phyloP scores from a whole-genome alignment of 768 basidiomycete species.

The Clitopilus hobsonii region DNA sequence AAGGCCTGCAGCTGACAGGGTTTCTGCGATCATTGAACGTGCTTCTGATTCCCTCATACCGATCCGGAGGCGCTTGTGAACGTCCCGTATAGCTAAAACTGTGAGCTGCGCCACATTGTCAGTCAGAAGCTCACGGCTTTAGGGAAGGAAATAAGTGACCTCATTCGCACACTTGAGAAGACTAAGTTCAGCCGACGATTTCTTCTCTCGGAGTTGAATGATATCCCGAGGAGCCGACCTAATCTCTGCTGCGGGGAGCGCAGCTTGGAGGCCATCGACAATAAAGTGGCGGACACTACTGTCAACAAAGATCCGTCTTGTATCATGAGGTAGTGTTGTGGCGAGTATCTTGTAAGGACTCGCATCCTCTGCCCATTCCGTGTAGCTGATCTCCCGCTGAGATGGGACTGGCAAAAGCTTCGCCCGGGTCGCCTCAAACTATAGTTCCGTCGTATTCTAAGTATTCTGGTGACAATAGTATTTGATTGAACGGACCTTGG shows the following conservation, averaged over 20 bases:
- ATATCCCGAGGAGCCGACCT: conserved; percentile 51
- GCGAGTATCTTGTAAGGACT: conserved; percentile 56
- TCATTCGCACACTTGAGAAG: conserved; percentile 78
- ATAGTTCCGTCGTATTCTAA: not conserved
- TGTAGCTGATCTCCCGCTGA: conserved; percentile 35
- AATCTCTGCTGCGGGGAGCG: conserved; percentile 31
- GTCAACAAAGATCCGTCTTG: conserved; percentile 53
- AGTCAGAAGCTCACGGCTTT: not conserved
- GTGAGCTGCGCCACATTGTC: conserved; percentile 52
- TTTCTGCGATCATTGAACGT: conserved; percentile 46
- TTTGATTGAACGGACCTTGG: conserved; percentile 30
- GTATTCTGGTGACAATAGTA: not conserved
- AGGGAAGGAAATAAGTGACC: conserved; percentile 30
- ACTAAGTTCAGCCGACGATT: conserved; percentile 64
- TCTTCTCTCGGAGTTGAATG: conserved; percentile 65
- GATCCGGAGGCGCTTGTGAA: conserved; percentile 53
- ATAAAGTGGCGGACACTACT: conserved; percentile 59
- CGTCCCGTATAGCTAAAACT: conserved; percentile 64
- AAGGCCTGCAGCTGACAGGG: conserved; percentile 58
- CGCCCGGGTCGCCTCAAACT: conserved; percentile 73
- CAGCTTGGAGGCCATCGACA: conserved; percentile 53
- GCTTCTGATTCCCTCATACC: conserved; percentile 79
- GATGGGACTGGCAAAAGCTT: conserved; percentile 49
- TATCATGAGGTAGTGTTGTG: conserved; percentile 13
- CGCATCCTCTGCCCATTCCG: conserved; percentile 65